phyloP scores from a whole-genome alignment of 371 early-diverging fungal species.

The Mortierella sp. region DNA sequence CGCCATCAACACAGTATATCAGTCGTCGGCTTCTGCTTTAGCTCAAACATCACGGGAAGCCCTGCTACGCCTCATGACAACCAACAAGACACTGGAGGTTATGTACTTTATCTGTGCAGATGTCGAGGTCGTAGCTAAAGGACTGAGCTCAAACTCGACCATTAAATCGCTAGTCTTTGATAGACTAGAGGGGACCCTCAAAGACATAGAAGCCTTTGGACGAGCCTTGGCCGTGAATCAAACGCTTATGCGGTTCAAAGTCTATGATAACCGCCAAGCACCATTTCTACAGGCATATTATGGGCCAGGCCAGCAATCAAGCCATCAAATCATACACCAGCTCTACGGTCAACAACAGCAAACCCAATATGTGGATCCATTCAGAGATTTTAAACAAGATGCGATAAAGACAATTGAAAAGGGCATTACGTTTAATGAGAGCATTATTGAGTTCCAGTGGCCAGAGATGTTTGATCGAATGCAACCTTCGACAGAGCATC shows the following conservation, averaged over 20 bases:
- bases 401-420: slow-evolving; percentile 34
- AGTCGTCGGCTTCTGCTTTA: slow-evolving; percentile 9
- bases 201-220: slow-evolving; percentile 29
- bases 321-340: neutral
- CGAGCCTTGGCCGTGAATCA: slow-evolving; percentile 31
- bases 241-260: slow-evolving; percentile 37
- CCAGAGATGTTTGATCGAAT: slow-evolving; percentile 42
- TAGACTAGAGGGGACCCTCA: slow-evolving; percentile 27
- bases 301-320: slow-evolving; percentile 9
- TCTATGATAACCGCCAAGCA: slow-evolving; percentile 24
- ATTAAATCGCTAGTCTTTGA: slow-evolving; percentile 34
- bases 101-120: slow-evolving; percentile 26
- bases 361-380: slow-evolving; percentile 29
- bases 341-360: slow-evolving; percentile 11
- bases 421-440: slow-evolving; percentile 26
- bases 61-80: slow-evolving; percentile 17
- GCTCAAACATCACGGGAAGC: slow-evolving; percentile 16
- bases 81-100: slow-evolving; percentile 34
- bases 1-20: slow-evolving; percentile 6
- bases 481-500: slow-evolving; percentile 30
- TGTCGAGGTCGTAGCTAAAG: slow-evolving; percentile 20
- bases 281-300: slow-evolving; percentile 29
- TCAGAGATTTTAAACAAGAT: slow-evolving; percentile 33
- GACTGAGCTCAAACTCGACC: slow-evolving; percentile 20
- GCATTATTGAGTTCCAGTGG: slow-evolving; percentile 40